Percentiles rank a stretch among this genome's conserved stretches.
These are phyloP conservation scores for Blepharisma undulans DNA, from an alignment of 169 alveolate species.

Conservation along the genomic window DNA sequence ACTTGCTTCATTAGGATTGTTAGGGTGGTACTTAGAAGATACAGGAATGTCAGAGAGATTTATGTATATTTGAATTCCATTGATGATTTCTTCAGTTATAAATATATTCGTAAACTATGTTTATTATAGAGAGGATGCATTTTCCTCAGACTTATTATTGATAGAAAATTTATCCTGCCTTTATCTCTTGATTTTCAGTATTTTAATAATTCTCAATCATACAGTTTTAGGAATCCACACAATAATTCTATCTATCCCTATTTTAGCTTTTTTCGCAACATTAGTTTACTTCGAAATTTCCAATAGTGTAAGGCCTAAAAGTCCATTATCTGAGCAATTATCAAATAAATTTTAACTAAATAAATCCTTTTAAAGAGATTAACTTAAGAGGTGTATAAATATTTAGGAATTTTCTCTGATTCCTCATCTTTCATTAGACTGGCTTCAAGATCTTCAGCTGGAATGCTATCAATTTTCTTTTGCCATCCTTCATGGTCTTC, in stretches of 20 bases:
- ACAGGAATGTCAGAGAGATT: neutral
- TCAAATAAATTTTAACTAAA: neutral
- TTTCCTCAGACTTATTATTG: neutral
- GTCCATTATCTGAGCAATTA: neutral
- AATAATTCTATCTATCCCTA: neutral
- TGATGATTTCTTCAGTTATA: neutral
- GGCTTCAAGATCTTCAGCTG: neutral
- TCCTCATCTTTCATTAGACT: neutral
- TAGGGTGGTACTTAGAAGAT: neutral
- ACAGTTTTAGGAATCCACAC: neutral
- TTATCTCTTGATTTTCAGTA: neutral
- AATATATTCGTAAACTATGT: neutral
- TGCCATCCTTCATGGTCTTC: neutral
- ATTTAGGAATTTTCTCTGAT: neutral
- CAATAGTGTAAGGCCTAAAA: neutral
- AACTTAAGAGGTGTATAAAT: neutral
- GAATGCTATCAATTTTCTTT: neutral
- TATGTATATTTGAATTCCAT: neutral
- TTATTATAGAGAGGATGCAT: neutral
- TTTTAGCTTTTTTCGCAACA: neutral
- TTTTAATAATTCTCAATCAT: neutral
- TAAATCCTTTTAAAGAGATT: no score
- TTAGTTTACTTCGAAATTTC: neutral
- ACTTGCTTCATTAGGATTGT: neutral
- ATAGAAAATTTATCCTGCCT: neutral